Evolutionary conservation across 2,329 filamentous ascomycete genomes (phyloP).

Genomic region (Metarhizium album): DNA sequence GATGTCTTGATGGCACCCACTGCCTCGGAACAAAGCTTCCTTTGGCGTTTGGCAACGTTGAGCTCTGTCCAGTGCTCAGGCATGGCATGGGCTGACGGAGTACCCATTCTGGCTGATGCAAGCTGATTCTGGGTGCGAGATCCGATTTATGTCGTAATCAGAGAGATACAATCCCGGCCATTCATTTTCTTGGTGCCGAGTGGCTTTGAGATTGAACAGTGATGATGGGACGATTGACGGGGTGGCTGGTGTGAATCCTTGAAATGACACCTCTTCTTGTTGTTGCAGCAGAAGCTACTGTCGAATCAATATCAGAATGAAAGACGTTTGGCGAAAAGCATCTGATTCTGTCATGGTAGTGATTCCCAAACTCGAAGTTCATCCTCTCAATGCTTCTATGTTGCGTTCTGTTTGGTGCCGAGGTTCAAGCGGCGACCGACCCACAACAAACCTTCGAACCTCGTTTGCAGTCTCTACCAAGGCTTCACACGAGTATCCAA

Average conservation of each 20-base stretch:
- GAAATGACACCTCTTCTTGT: no score
- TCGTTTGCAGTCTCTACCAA: no score
- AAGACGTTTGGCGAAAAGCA: no score
- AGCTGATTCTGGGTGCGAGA: neutral
- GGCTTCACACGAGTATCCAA: no score
- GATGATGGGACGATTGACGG: no score
- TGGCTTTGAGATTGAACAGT: no score
- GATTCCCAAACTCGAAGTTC: neutral
- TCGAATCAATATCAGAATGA: no score
- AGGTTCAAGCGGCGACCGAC: slow-evolving; percentile 8
- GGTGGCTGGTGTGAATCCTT: no score
- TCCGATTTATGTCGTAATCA: neutral
- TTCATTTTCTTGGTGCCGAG: neutral
- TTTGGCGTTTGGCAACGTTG: slow-evolving; percentile 20
- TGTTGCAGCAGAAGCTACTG: no score
- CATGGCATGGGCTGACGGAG: slow-evolving; percentile 16
- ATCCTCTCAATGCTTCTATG: neutral
- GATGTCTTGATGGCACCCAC: slow-evolving; percentile 29
- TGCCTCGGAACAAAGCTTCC: slow-evolving; percentile 27
- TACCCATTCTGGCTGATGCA: slow-evolving; percentile 12
- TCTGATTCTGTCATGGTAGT: no score
- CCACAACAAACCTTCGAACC: neutral
- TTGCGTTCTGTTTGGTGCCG: slow-evolving; percentile 1
- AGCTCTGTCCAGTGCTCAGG: slow-evolving; percentile 31
- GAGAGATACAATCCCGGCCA: neutral